A percentile compares a stretch with the other conserved stretches of the same genome.
Conservation (phyloP, 2,329 filamentous ascomycete species). For the Paraconiothyrium sp. region DNA sequence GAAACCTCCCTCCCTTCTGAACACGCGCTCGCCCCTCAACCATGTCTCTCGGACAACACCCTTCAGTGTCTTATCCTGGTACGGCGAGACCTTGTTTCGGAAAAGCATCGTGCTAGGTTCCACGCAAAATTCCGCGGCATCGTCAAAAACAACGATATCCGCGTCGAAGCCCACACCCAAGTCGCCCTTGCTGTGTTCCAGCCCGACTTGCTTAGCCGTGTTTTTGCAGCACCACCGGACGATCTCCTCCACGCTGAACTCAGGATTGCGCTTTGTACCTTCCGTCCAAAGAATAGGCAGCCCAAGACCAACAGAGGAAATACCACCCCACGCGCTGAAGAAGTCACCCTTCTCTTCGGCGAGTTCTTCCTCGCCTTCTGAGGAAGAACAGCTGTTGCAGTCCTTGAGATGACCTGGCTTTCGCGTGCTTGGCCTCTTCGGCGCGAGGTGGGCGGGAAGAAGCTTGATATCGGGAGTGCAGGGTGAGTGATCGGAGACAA, state of each 20-base stretch:
- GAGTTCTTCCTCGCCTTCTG: slow-evolving; percentile 46
- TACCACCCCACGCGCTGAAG: slow-evolving; percentile 95
- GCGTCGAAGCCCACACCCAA: slow-evolving; percentile 84
- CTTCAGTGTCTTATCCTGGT: slow-evolving; percentile 80
- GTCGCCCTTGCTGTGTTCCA: slow-evolving; percentile 83
- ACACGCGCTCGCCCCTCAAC: slow-evolving; percentile 80
- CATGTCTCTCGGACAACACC: slow-evolving; percentile 88
- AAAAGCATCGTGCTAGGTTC: slow-evolving; percentile 85
- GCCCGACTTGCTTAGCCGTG: slow-evolving; percentile 87
- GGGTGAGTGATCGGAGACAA: slow-evolving; percentile 95
- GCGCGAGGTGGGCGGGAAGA: slow-evolving; percentile 75
- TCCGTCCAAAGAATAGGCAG: slow-evolving; percentile 90
- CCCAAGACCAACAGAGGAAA: slow-evolving; percentile 91
- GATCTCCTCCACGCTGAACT: slow-evolving; percentile 75
- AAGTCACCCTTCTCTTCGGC: slow-evolving; percentile 76
- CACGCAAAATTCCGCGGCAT: slow-evolving; percentile 76
- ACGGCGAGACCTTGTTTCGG: slow-evolving; percentile 91
- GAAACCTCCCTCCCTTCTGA: slow-evolving; percentile 72
- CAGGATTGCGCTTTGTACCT: slow-evolving; percentile 66
- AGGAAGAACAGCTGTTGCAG: slow-evolving; percentile 42
- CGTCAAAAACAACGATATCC: slow-evolving; percentile 92
- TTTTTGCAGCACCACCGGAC: slow-evolving; percentile 86
- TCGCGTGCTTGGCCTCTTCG: slow-evolving; percentile 48
- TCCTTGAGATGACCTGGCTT: slow-evolving; percentile 48
- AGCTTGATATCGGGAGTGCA: slow-evolving; percentile 96